phyloP scores from a whole-genome alignment of 179 eudicot genomes.

The Patellifolia procumbens region DNA sequence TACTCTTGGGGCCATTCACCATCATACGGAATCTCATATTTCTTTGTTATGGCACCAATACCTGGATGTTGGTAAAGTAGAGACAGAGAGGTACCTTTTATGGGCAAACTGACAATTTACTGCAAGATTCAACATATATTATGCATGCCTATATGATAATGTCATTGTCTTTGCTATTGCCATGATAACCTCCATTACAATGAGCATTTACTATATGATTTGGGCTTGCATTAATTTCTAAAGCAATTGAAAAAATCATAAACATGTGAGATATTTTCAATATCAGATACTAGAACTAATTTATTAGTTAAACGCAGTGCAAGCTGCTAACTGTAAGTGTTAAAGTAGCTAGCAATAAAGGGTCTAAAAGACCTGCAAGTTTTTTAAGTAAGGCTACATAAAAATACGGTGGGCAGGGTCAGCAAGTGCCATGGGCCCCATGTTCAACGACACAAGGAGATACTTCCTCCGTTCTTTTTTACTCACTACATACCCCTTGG shows the following conservation, averaged over 20 bases:
- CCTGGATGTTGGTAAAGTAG: not conserved
- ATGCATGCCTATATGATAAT: not conserved
- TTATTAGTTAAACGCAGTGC: not conserved
- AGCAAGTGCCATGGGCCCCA: too few relatives aligned
- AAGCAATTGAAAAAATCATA: not conserved
- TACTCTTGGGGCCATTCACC: not conserved
- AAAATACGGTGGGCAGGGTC: too few relatives aligned
- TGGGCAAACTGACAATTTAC: not conserved
- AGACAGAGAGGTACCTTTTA: not conserved
- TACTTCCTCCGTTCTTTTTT: too few relatives aligned
- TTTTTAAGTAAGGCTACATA: too few relatives aligned
- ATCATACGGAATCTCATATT: not conserved
- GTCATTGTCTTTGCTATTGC: not conserved
- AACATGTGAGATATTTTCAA: not conserved
- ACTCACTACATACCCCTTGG: too few relatives aligned
- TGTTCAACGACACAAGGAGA: too few relatives aligned
- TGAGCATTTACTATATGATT: not conserved
- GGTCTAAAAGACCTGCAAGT: not conserved
- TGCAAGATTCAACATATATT: not conserved
- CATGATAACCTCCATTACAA: not conserved
- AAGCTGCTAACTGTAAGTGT: not conserved
- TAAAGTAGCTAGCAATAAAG: not conserved
- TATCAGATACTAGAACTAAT: not conserved
- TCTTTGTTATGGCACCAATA: not conserved
- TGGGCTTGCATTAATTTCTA: not conserved